Conservation (phyloP, 140 eudicot species). For the Flaveria floridana region DNA sequence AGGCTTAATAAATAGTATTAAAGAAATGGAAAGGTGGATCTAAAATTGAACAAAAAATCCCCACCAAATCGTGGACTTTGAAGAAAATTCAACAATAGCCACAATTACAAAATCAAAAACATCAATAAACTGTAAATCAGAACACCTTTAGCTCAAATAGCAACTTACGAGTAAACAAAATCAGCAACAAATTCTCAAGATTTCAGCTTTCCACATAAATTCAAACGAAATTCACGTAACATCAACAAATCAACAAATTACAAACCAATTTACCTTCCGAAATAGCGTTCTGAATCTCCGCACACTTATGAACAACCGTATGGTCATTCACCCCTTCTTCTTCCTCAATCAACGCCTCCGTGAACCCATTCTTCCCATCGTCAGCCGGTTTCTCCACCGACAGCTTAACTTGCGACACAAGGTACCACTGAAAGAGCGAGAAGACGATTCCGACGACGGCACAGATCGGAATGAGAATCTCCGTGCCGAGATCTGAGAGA, state of each 20-base stretch:
- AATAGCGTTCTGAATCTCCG: constrained; percentile 51
- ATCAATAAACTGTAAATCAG: neutral
- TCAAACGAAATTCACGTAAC: neutral
- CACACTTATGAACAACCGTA: constrained; percentile 42
- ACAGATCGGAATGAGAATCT: constrained; percentile 43
- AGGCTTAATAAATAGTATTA: neutral
- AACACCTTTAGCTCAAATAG: neutral
- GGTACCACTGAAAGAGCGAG: constrained; percentile 44
- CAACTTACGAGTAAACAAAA: neutral
- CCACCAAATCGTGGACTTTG: constrained; percentile 11
- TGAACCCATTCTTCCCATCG: constrained; percentile 38
- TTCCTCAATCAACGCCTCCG: constrained; percentile 46
- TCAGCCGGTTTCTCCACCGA: constrained; percentile 26
- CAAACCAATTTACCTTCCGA: constrained; percentile 37
- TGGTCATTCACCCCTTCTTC: constrained; percentile 55
- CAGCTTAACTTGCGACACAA: constrained; percentile 44
- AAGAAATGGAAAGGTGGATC: constrained; percentile 28
- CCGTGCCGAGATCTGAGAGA: constrained; percentile 48
- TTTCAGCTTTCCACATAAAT: neutral
- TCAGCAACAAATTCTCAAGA: neutral
- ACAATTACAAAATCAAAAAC: constrained; percentile 9
- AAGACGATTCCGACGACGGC: constrained; percentile 41
- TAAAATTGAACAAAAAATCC: constrained; percentile 21
- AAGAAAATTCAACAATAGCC: constrained; percentile 15
- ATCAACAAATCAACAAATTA: neutral